Conservation (phyloP, 768 basidiomycete species). For the Tricholoma bakamatsutake region DNA sequence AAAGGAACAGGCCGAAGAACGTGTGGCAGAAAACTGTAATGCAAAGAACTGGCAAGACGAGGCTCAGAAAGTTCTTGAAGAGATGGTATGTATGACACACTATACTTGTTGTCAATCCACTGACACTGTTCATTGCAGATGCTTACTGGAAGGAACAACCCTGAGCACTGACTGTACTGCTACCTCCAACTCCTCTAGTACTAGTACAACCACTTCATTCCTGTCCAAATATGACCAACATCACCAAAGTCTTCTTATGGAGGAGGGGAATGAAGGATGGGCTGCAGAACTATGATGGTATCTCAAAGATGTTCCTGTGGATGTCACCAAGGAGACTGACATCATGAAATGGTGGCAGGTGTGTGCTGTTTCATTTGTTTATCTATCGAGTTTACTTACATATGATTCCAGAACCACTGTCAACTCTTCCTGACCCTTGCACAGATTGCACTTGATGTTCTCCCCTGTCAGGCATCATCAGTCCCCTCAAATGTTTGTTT, state of each 20-base stretch:
- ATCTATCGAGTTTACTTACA: background rate
- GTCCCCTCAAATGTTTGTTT: too few species aligned
- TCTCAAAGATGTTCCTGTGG: background rate
- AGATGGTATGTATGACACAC: too few species aligned
- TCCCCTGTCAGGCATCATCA: conserved; percentile 4
- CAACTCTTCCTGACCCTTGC: background rate
- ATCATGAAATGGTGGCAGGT: background rate
- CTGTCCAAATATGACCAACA: background rate
- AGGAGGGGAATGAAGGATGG: background rate
- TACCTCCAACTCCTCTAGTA: background rate
- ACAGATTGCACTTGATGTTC: conserved; percentile 1
- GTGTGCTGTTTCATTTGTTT: background rate
- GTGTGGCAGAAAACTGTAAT: too few species aligned
- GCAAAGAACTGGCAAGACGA: too few species aligned
- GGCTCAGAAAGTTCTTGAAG: conserved; percentile 4
- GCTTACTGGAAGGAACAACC: background rate
- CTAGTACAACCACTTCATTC: background rate
- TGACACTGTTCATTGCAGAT: background rate
- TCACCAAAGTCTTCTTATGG: background rate
- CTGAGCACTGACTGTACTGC: conserved; percentile 38
- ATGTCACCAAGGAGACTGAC: background rate
- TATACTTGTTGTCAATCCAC: too few species aligned
- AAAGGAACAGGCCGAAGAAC: too few species aligned
- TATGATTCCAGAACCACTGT: background rate
- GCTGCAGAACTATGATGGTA: background rate